Evolutionary conservation across 805 yeast species (phyloP), one percentile per base, ranked within the genome.

Genomic region (Lipomyces kockii): DNA sequence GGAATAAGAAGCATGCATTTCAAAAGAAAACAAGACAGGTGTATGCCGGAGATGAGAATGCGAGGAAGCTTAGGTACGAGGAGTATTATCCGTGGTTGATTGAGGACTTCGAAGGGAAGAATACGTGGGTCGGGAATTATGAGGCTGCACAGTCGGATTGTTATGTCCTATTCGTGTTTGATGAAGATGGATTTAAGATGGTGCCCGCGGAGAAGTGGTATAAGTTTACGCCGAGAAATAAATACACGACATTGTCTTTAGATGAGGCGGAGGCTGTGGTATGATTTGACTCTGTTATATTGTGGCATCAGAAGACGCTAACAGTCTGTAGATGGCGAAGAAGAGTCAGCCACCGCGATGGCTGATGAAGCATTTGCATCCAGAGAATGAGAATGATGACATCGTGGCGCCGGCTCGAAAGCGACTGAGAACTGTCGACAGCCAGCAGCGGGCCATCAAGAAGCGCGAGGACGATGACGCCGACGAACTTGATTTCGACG

Each of bases 11-110:
- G 69, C 84, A 83, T 66, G 77, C 85, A 67, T 80, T 88, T 75
- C 89, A 89, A 76, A 85, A 90, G 71, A 92, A 92, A 77, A 92
- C 98, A 1, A 85, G 93, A 74, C 97, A 93, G 78, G 86, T 92
- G 22, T 87, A 85, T 72, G 85, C 89, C 34, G 86, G 91, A 76
- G 92, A 92, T 75, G 98, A 93, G 73, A 86, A 86, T 8, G 93
- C 91, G 68, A 85, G 94, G 70, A 89, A 87, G 75, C 81, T 95
- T 70, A 84, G 98, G 76, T 95, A 94, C 76, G 99, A 95, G 80
- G 99, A 95, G 79, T 91, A 89, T 77, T 94, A 91, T 74, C 99
- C 99, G 0, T 95, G 99, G 99, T 97, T 95, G 20, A 81, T 95
- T 83, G 99, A 95, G 80, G 99, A 95, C 79, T 94, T 90, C 77